These are phyloP conservation scores for Phaeosphaeria sp. DNA, from an alignment of 2,329 filamentous ascomycete species.

Conservation along the genomic window DNA sequence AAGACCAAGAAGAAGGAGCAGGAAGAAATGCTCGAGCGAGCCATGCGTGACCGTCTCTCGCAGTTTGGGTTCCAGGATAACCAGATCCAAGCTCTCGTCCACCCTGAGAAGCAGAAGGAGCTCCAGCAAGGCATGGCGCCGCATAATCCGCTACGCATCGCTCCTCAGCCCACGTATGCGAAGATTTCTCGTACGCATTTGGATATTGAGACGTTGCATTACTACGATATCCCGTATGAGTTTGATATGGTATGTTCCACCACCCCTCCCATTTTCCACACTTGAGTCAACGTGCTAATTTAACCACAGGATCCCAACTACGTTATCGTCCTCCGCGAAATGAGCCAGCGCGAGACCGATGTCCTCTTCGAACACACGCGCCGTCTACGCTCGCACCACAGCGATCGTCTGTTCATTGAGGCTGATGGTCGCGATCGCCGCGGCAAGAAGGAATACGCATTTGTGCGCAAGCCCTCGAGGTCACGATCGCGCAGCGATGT, in stretches of 20 bases:
- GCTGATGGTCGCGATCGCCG: conserved; percentile 44
- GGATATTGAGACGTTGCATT: conserved; percentile 54
- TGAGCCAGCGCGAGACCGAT: conserved; percentile 57
- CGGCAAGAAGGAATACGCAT: conserved; percentile 54
- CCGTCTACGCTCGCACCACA: conserved; percentile 46
- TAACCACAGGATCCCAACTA: conserved; percentile 50
- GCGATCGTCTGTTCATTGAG: conserved; percentile 51
- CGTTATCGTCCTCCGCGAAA: conserved; percentile 59
- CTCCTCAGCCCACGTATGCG: conserved; percentile 52
- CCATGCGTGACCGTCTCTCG: conserved; percentile 54
- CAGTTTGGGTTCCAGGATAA: conserved; percentile 56
- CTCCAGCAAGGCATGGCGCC: conserved; percentile 45
- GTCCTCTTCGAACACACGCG: conserved; percentile 59
- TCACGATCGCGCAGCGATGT: conserved; percentile 42
- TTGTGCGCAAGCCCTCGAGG: conserved; percentile 47
- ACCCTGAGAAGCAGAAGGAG: conserved; percentile 54
- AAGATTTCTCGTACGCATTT: conserved; percentile 57
- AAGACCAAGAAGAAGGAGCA: conserved; percentile 49
- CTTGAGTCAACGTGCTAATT: background rate
- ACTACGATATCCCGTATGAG: conserved; percentile 58
- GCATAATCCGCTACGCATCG: conserved; percentile 40
- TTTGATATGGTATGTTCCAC: conserved; percentile 53
- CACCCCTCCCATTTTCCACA: background rate
- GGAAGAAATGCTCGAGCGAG: conserved; percentile 52
- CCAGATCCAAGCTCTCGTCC: conserved; percentile 57